These are phyloP conservation scores for Trichoderma asperellum DNA, from an alignment of 2,329 filamentous ascomycete species.

Conservation along the genomic window DNA sequence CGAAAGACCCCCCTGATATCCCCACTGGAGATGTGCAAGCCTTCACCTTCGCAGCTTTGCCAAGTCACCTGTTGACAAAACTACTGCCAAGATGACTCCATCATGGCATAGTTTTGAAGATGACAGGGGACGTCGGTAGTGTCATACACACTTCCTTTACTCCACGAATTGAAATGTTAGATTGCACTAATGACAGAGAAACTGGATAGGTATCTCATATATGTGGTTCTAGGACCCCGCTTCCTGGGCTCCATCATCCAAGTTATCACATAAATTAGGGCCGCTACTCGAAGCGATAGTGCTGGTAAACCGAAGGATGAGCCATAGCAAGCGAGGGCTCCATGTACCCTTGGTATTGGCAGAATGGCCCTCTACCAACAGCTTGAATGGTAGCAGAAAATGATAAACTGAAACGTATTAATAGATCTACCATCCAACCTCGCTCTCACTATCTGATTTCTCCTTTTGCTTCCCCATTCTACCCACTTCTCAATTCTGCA, in stretches of 20 bases:
- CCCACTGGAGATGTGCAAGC: neutral
- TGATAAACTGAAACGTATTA: neutral
- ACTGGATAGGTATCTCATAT: neutral
- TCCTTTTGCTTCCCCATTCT: neutral
- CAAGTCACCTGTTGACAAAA: neutral
- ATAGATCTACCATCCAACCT: neutral
- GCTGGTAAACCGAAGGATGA: neutral
- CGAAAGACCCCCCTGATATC: neutral
- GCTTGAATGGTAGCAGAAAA: neutral
- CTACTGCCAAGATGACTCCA: neutral
- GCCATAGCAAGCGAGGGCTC: neutral
- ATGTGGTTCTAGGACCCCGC: neutral
- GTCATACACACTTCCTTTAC: neutral
- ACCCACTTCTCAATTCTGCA: neutral
- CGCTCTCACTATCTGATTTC: neutral
- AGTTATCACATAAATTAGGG: constrained; percentile 1
- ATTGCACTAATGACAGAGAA: neutral
- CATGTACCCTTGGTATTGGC: neutral
- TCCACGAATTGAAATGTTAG: neutral
- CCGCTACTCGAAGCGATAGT: neutral
- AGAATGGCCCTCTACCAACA: neutral
- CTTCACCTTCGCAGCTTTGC: neutral
- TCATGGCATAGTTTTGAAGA: neutral
- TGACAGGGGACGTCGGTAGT: neutral
- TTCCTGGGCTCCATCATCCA: neutral